A percentile compares a stretch with the other conserved stretches of the same genome.
phyloP scores from a whole-genome alignment of 2,329 filamentous ascomycete species.

The Penicillium sclerotigenum region DNA sequence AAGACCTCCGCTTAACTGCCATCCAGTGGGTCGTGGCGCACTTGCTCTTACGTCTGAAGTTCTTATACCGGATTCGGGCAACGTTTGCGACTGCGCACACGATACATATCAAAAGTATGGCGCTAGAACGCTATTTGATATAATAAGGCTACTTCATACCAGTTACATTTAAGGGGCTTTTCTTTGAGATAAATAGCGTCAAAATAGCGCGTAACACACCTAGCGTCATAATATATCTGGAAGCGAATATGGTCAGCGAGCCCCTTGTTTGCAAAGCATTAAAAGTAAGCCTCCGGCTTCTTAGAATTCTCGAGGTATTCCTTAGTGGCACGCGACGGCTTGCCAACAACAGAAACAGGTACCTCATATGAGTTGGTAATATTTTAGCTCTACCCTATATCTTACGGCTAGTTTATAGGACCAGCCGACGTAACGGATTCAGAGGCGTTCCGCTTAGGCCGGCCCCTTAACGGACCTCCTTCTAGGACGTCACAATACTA shows the following conservation, averaged over 20 bases:
- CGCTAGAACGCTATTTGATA: conserved; percentile 14
- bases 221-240: neutral
- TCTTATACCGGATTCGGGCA: conserved; percentile 3
- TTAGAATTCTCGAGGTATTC: neutral
- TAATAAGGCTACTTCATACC: conserved; percentile 9
- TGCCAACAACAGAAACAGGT: neutral
- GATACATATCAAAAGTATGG: conserved; percentile 9
- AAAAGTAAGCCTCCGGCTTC: neutral
- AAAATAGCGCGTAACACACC: neutral
- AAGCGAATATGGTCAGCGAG: neutral
- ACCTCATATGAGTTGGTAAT: neutral
- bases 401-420: neutral
- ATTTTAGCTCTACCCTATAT: neutral
- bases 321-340: neutral
- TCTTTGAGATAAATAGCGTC: neutral
- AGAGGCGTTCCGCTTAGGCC: neutral
- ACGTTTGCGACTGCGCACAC: conserved; percentile 10
- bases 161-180: neutral
- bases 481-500: neutral
- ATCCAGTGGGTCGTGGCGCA: too few relatives aligned
- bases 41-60: too few relatives aligned
- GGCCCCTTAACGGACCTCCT: neutral
- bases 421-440: neutral
- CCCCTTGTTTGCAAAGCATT: neutral
- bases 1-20: too few relatives aligned